phyloP scores from a whole-genome alignment of 2,329 filamentous ascomycete genomes.

The Epichloe amarillans region DNA sequence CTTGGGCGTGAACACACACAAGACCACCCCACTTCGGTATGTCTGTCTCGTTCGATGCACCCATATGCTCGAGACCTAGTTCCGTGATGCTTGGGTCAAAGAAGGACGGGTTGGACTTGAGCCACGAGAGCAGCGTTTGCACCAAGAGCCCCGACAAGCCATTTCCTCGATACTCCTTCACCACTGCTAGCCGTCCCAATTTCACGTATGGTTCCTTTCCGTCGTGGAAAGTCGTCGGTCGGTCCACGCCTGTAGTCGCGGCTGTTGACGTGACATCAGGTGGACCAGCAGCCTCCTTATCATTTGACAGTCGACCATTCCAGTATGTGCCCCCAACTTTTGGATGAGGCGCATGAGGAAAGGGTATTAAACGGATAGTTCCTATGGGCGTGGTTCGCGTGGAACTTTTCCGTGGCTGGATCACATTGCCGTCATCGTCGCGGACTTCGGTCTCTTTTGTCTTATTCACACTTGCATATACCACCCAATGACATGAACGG shows the following conservation, averaged over 20 bases:
- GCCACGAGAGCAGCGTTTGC: constrained; percentile 54
- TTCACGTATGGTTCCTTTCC: constrained; percentile 67
- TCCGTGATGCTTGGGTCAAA: constrained; percentile 37
- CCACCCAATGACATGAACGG: constrained; percentile 73
- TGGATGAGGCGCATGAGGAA: constrained; percentile 58
- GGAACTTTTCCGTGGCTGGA: constrained; percentile 29
- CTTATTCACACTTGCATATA: constrained; percentile 54
- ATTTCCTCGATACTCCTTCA: constrained; percentile 49
- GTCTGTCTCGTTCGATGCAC: constrained; percentile 22
- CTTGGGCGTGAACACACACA: constrained; percentile 69
- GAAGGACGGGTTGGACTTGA: constrained; percentile 42
- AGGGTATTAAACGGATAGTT: constrained; percentile 69
- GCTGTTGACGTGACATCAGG: constrained; percentile 2
- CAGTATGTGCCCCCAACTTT: constrained; percentile 34
- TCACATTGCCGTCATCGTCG: constrained; percentile 28
- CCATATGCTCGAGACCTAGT: constrained; percentile 30
- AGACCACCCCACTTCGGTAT: constrained; percentile 59
- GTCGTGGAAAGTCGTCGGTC: constrained; percentile 39
- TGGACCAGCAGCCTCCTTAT: constrained; percentile 6
- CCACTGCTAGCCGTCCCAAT: constrained; percentile 63
- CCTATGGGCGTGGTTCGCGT: constrained; percentile 45
- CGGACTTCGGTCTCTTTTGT: constrained; percentile 28
- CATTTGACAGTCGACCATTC: constrained; percentile 25
- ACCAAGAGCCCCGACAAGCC: constrained; percentile 55
- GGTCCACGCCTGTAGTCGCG: constrained; percentile 22